A percentile compares a stretch with the other conserved stretches of the same genome.
These are phyloP conservation scores for Sphagnum contortum DNA, from an alignment of 225 moss, liverwort and hornwort species.

Conservation along the genomic window DNA sequence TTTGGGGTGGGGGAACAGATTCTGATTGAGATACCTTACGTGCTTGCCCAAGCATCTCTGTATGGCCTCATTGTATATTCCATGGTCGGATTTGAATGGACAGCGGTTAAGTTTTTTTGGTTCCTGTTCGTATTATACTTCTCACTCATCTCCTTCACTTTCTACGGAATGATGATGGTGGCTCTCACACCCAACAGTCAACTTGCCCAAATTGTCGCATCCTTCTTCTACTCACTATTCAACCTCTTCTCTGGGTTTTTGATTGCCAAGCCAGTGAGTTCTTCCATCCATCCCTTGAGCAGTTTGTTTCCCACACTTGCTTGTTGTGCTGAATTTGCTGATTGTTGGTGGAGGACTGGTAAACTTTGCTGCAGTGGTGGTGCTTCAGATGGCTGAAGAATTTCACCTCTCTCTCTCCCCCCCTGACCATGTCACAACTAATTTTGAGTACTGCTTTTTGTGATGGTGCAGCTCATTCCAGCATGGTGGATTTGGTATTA, in stretches of 20 bases:
- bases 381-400: too few relatives aligned
- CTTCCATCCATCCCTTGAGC: background rate
- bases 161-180: conserved; percentile 53
- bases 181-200: conserved; percentile 35
- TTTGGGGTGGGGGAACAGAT: conserved; percentile 9
- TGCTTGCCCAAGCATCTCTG: conserved; percentile 17
- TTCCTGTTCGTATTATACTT: conserved; percentile 23
- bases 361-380: too few relatives aligned
- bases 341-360: too few relatives aligned
- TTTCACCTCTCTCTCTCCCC: too few relatives aligned
- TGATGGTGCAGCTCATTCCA: conserved; percentile 23
- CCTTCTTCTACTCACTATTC: conserved; percentile 40
- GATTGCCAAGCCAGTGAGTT: conserved; percentile 21
- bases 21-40: conserved; percentile 37
- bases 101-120: conserved; percentile 27
- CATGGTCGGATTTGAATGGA: conserved; percentile 41
- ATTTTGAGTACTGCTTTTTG: background rate
- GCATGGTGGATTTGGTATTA: conserved; percentile 53
- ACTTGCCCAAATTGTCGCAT: conserved; percentile 30
- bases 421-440: too few relatives aligned
- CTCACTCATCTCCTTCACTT: conserved; percentile 26
- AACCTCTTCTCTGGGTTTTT: conserved; percentile 51
- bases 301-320: too few relatives aligned
- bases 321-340: too few relatives aligned
- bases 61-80: conserved; percentile 20